phyloP scores from a whole-genome alignment of 2,329 filamentous ascomycete genomes.

The Paracoccidioides brasiliensis region DNA sequence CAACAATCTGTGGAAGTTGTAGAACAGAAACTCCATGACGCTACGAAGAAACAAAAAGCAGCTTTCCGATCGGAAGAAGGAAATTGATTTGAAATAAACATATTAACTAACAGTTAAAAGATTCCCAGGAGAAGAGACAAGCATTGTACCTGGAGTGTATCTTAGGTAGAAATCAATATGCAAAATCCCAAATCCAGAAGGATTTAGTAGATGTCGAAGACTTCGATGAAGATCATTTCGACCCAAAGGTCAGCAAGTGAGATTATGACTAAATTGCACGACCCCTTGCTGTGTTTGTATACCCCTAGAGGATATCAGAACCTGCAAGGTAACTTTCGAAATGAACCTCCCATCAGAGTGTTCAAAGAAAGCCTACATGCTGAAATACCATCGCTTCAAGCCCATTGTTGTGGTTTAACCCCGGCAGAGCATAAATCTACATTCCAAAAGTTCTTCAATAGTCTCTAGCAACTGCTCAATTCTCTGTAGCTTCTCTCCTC shows the following conservation, averaged over 20 bases:
- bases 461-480: slow-evolving; percentile 38
- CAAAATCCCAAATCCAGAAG: slow-evolving; percentile 40
- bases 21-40: neutral
- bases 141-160: slow-evolving; percentile 34
- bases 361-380: slow-evolving; percentile 44
- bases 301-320: slow-evolving; percentile 49
- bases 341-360: slow-evolving; percentile 40
- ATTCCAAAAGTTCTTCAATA: slow-evolving; percentile 40
- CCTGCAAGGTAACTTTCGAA: slow-evolving; percentile 41
- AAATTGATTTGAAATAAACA: slow-evolving; percentile 17
- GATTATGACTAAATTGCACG: slow-evolving; percentile 46
- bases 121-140: slow-evolving; percentile 17
- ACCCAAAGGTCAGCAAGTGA: slow-evolving; percentile 41
- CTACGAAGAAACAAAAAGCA: neutral
- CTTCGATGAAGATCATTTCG: slow-evolving; percentile 36
- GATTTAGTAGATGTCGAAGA: slow-evolving; percentile 38
- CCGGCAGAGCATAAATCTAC: slow-evolving; percentile 34
- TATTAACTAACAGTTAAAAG: slow-evolving; percentile 21
- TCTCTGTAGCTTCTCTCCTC: slow-evolving; percentile 37
- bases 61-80: slow-evolving; percentile 2
- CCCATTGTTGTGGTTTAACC: slow-evolving; percentile 47
- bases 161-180: slow-evolving; percentile 43
- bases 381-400: slow-evolving; percentile 45
- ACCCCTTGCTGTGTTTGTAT: slow-evolving; percentile 50
- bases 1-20: neutral